Base-by-base conservation (phyloP, 2,329 filamentous ascomycete species). In the Neofusicoccum ribis region DNA sequence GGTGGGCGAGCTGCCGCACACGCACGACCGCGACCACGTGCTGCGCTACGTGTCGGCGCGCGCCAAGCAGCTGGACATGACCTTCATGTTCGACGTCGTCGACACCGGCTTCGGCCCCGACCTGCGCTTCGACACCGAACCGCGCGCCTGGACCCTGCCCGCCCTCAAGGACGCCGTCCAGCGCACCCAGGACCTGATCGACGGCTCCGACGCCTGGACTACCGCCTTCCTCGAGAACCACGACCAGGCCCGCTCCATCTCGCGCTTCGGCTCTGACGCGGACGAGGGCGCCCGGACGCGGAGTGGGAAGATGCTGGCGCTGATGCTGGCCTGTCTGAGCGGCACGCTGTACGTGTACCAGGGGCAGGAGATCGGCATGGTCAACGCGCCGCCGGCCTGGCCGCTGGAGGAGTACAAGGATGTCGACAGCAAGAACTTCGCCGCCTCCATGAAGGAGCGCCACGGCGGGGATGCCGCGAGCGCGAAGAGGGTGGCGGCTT, bases 1-100 rank as follows among this genome's bases (percentile, higher is more conserved):
- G 0, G 88, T 91, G 0, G 89, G 89, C 56, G 89, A 92, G 75
- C 84, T 90, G 31, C 87, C 88, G 0, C 77, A 84, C 69, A 89
- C 88, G 0, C 87, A 85, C 0, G 83, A 89, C 64, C 81, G 84
- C 34, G 74, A 76, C 3, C 80, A 85, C 43, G 86, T 90, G 1
- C 75, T 90, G 7, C 72, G 81, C 17, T 90, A 89, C 68, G 86
- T 90, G 14, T 83, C 83, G 3, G 82, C 85, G 0, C 76, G 82
- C 34, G 84, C 85, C 64, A 83, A 83, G 66, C 85, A 90, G 73
- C 77, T 91, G 56, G 84, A 87, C 72, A 91, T 91, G 89, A 86
- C 90, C 1, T 91, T 91, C 74, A 86, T 88, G 69, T 88, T 89
- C 67, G 85, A 88, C 68, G 82, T 88, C 11, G 86, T 90, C 7